Conservation (phyloP, 108 stramenopile species). For the Fragilariopsis cylindrus region DNA sequence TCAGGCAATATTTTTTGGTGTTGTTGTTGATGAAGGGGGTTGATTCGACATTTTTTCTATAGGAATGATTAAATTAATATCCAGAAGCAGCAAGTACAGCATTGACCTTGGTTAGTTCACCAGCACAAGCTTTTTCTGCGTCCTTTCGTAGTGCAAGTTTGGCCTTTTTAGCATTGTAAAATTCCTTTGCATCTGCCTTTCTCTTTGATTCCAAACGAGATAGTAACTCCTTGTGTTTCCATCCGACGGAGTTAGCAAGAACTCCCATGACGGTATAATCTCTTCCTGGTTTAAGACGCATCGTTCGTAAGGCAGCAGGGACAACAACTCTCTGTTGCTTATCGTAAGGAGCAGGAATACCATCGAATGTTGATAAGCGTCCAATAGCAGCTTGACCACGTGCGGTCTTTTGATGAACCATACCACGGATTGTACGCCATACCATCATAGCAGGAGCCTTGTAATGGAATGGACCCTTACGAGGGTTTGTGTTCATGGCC, state of each 20-base stretch:
- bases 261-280: conserved; percentile 94
- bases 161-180: conserved; percentile 95
- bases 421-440: conserved; percentile 99
- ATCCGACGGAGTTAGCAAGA: conserved; percentile 93
- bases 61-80: conserved; percentile 54
- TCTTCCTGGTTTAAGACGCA: conserved; percentile 91
- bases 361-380: conserved; percentile 97
- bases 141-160: conserved; percentile 63
- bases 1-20: too few species aligned
- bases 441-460: conserved; percentile 96
- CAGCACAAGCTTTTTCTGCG: conserved; percentile 75
- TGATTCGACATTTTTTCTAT: background rate
- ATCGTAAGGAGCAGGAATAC: conserved; percentile 98
- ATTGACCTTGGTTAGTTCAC: conserved; percentile 84
- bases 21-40: too few species aligned
- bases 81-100: conserved; percentile 82
- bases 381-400: conserved; percentile 93
- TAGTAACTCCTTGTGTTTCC: conserved; percentile 97
- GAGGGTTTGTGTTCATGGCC: conserved; percentile 98
- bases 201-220: conserved; percentile 91
- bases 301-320: conserved; percentile 94
- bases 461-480: conserved; percentile 96
- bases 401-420: conserved; percentile 97
- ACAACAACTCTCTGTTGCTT: conserved; percentile 99
- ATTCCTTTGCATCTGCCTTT: conserved; percentile 91